phyloP scores from a whole-genome alignment of 2,329 filamentous ascomycete genomes.

The Trichoderma aggressivum region DNA sequence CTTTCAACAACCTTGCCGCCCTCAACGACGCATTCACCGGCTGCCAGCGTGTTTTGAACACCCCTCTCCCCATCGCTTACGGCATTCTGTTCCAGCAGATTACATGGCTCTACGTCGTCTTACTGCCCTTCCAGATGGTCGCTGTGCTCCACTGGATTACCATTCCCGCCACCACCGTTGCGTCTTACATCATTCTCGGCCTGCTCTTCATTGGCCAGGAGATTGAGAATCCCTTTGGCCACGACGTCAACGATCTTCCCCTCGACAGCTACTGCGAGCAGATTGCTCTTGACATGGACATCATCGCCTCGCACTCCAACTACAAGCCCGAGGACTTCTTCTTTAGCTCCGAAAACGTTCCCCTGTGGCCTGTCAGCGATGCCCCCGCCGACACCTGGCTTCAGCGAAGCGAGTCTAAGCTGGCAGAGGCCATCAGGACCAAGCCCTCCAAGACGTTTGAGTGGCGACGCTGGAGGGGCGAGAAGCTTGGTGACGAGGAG shows the following conservation, averaged over 20 bases:
- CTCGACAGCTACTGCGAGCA: slow-evolving; percentile 75
- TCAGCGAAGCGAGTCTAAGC: slow-evolving; percentile 39
- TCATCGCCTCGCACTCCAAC: slow-evolving; percentile 57
- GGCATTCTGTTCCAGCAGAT: slow-evolving; percentile 80
- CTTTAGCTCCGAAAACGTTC: slow-evolving; percentile 43
- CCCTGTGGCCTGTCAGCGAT: slow-evolving; percentile 53
- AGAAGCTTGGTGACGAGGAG: neutral
- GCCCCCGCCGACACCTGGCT: slow-evolving; percentile 39
- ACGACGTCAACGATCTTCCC: slow-evolving; percentile 78
- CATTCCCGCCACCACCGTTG: slow-evolving; percentile 69
- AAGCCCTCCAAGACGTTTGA: slow-evolving; percentile 39
- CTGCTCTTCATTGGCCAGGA: slow-evolving; percentile 72
- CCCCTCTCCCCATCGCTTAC: slow-evolving; percentile 78
- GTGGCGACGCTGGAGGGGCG: slow-evolving; percentile 25
- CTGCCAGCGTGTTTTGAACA: slow-evolving; percentile 75
- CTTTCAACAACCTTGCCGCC: slow-evolving; percentile 57
- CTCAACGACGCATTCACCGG: slow-evolving; percentile 71
- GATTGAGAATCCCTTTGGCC: slow-evolving; percentile 81
- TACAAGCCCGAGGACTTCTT: slow-evolving; percentile 33
- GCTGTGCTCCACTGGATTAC: slow-evolving; percentile 64
- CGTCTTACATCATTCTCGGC: slow-evolving; percentile 79
- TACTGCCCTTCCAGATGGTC: slow-evolving; percentile 78
- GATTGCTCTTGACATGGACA: slow-evolving; percentile 69
- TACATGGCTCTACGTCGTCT: slow-evolving; percentile 77
- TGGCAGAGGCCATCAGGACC: slow-evolving; percentile 39